Percentiles rank a stretch among this genome's conserved stretches.
Evolutionary conservation across 1,284 basidiomycete genomes (phyloP).

Genomic region (Ganoderma boninense): DNA sequence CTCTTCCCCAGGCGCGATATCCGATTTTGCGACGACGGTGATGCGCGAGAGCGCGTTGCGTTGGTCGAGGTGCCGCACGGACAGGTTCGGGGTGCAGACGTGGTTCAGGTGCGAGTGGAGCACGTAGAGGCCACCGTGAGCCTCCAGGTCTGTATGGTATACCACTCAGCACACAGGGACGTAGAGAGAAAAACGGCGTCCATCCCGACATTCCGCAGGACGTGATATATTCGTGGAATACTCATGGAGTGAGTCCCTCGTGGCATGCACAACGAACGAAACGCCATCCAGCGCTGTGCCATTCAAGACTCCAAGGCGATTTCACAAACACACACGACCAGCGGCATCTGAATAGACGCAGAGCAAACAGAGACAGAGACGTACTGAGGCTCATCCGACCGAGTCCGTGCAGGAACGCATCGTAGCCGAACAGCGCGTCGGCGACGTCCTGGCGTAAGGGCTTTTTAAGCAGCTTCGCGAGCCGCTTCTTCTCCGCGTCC

Average conservation of each 20-base stretch:
- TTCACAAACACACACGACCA: no score
- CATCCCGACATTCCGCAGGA: no score
- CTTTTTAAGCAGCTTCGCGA: slow-evolving; percentile 63
- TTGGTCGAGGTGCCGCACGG: slow-evolving; percentile 74
- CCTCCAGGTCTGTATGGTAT: slow-evolving; percentile 83
- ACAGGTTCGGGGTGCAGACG: slow-evolving; percentile 80
- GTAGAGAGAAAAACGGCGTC: no score
- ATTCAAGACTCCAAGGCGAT: no score
- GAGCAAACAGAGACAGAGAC: slow-evolving; percentile 41
- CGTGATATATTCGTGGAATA: no score
- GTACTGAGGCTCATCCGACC: slow-evolving; percentile 86
- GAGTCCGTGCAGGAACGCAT: slow-evolving; percentile 77
- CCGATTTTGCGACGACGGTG: slow-evolving; percentile 69
- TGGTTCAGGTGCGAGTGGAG: slow-evolving; percentile 92
- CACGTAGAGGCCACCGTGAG: slow-evolving; percentile 86
- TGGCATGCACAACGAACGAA: no score
- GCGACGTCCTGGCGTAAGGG: slow-evolving; percentile 61
- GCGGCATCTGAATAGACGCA: background rate
- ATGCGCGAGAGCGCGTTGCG: slow-evolving; percentile 73
- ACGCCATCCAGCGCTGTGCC: no score
- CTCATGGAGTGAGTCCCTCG: no score
- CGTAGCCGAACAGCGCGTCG: slow-evolving; percentile 74
- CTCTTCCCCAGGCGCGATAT: slow-evolving; percentile 79
- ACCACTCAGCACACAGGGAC: no score
- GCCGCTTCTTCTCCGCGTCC: slow-evolving; percentile 61